These are phyloP conservation scores for Calocybe gambosa DNA, from an alignment of 1,284 basidiomycete genomes.

Conservation along the genomic window DNA sequence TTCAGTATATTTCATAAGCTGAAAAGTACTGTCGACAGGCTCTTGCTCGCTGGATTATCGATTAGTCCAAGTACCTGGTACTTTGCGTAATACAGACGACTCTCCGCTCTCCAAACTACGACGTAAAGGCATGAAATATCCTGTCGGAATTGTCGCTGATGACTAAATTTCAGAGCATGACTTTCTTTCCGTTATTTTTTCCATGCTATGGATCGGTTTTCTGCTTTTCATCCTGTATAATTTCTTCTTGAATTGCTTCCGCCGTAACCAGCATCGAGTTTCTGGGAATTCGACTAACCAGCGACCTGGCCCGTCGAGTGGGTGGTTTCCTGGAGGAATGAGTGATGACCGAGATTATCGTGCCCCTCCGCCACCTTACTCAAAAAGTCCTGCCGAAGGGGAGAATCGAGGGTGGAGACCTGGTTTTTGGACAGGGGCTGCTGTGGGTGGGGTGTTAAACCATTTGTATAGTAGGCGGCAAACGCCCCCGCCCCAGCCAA, in stretches of 20 bases:
- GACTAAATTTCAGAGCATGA: conserved; percentile 30
- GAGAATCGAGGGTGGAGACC: conserved; percentile 43
- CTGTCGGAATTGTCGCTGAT: background rate
- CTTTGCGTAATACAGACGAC: conserved; percentile 34
- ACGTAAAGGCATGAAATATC: conserved; percentile 9
- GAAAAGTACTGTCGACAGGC: conserved; percentile 35
- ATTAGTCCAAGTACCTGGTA: conserved; percentile 57
- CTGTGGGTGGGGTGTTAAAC: conserved; percentile 60
- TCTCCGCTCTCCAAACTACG: conserved; percentile 22
- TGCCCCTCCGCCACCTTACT: conserved; percentile 75
- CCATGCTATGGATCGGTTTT: conserved; percentile 48
- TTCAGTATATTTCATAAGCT: background rate
- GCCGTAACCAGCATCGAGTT: conserved; percentile 24
- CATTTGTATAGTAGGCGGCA: conserved; percentile 43
- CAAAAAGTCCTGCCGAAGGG: conserved; percentile 32
- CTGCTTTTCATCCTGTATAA: conserved; percentile 52
- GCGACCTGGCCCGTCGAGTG: conserved; percentile 29
- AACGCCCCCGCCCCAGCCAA: conserved; percentile 20
- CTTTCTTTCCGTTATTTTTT: conserved; percentile 42
- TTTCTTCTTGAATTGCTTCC: conserved; percentile 49
- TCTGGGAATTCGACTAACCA: conserved; percentile 24
- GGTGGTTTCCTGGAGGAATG: conserved; percentile 50
- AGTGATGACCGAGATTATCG: conserved; percentile 23
- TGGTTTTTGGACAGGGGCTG: conserved; percentile 80
- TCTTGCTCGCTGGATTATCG: conserved; percentile 81